These are phyloP conservation scores for Lentinula novae-zelandiae DNA, from an alignment of 1,284 basidiomycete species.

Conservation along the genomic window DNA sequence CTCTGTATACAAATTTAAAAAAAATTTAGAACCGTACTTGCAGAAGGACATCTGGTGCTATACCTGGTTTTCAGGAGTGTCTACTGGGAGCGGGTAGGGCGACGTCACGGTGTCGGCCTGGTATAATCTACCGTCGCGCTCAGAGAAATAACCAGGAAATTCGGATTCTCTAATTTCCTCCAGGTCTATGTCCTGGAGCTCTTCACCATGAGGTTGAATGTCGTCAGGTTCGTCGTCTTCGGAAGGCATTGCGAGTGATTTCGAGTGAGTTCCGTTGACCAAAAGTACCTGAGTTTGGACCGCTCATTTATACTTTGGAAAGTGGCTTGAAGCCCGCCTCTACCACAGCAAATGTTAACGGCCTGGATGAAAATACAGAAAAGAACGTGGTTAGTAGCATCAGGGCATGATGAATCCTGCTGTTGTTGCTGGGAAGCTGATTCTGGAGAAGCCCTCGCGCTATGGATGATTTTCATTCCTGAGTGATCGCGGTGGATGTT, in stretches of 20 bases:
- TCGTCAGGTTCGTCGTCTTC: not conserved
- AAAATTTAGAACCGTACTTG: no score
- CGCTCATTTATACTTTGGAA: not conserved
- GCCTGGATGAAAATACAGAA: not conserved
- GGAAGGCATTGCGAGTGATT: constrained; percentile 1
- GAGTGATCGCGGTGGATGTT: not conserved
- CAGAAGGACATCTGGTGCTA: constrained; percentile 16
- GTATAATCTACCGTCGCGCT: constrained; percentile 56
- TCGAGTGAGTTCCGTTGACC: not conserved
- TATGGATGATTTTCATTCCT: not conserved
- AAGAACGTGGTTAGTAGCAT: constrained; percentile 4
- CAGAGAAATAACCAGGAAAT: constrained; percentile 53
- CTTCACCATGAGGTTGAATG: not conserved
- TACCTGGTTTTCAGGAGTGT: constrained; percentile 61
- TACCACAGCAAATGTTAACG: not conserved
- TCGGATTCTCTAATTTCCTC: constrained; percentile 38
- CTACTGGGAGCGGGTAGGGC: constrained; percentile 66
- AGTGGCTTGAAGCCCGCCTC: not conserved
- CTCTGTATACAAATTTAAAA: constrained; percentile 34
- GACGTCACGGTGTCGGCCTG: constrained; percentile 49
- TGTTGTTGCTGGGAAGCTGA: not conserved
- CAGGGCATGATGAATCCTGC: not conserved
- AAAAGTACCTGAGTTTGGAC: not conserved
- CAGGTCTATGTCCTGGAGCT: constrained; percentile 10
- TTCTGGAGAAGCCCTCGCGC: not conserved